Base-by-base conservation (phyloP, 331 rosid species). In the Malus hybrid region DNA sequence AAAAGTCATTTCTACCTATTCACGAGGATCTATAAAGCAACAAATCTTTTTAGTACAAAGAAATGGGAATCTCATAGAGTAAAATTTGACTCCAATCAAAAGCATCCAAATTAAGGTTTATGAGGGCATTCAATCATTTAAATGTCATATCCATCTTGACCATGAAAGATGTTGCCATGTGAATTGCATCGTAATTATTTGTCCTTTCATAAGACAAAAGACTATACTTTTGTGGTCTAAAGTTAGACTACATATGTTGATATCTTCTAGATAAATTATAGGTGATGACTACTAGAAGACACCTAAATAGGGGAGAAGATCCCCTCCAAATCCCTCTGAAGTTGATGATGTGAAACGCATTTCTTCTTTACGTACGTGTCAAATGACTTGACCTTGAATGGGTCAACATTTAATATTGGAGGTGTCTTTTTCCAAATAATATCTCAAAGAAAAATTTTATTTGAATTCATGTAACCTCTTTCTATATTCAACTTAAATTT, bases 1-100 rank as follows among this genome's bases (percentile, higher is more conserved):
- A 31, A 4, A 31, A 31, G 32, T 4, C 55, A 48, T 48, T 48
- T 48, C 15, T 14, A 48, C 15, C 18, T 31, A 31, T 31, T 31
- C 19, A 12, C 10, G 15, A 48, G 55, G 55, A 48, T 48, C 16
- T 14, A 48, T 4, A 48, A 48, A 48, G n/a, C 6, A 63, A 20
- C 62, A 44, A 54, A 69, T 42, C 52, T 31, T 44, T 18, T 54
- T 55, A 16, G 50, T 34, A 56, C 36, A 56, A 6, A 12, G 1
- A 32, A 16, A 69, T 2, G 65, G 5, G 65, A 70, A 70, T 62
- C 65, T 70, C 70, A 77, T 70, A 1, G 22, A 76, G 46, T 50
- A 52, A 32, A 77, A 44, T 9, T 62, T 62, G 72, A 77, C 66
- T 77, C 50, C 33, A 59, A 42, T 68, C 75, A 60, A 61, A 61